These are phyloP conservation scores for Lyophyllum shimeji DNA, from an alignment of 768 basidiomycete species.

Conservation along the genomic window DNA sequence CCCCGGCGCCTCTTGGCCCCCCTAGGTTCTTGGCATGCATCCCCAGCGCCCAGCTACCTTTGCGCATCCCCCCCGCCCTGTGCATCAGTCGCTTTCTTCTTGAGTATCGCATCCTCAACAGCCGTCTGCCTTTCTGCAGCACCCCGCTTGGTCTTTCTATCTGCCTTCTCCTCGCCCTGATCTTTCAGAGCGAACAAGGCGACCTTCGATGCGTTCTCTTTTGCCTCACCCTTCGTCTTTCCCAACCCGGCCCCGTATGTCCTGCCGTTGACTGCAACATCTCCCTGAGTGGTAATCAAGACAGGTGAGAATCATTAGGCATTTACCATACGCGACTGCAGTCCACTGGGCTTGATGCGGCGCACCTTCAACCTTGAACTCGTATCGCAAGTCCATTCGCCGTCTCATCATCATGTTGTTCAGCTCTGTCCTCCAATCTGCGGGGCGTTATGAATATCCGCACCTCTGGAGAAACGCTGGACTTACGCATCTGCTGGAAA, in stretches of 20 bases:
- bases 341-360: slow-evolving; percentile 7
- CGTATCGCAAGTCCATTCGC: slow-evolving; percentile 1
- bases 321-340: slow-evolving; percentile 6
- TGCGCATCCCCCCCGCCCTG: background rate
- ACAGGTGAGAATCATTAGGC: background rate
- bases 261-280: slow-evolving; percentile 1
- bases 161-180: background rate
- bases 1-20: background rate
- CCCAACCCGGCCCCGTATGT: slow-evolving; percentile 4
- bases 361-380: background rate
- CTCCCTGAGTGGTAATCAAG: background rate
- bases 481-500: background rate
- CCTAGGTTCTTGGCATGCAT: background rate
- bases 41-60: no score
- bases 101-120: background rate
- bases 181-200: slow-evolving; percentile 2
- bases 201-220: slow-evolving; percentile 10
- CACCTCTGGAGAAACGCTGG: background rate
- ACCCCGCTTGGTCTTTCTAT: background rate
- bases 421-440: slow-evolving; percentile 10
- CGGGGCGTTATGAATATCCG: background rate
- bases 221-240: slow-evolving; percentile 7
- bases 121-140: background rate
- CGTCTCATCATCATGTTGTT: slow-evolving; percentile 4
- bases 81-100: background rate